Base-by-base conservation (phyloP, 208 protist genomes). In the Trypanosoma scelopori region DNA sequence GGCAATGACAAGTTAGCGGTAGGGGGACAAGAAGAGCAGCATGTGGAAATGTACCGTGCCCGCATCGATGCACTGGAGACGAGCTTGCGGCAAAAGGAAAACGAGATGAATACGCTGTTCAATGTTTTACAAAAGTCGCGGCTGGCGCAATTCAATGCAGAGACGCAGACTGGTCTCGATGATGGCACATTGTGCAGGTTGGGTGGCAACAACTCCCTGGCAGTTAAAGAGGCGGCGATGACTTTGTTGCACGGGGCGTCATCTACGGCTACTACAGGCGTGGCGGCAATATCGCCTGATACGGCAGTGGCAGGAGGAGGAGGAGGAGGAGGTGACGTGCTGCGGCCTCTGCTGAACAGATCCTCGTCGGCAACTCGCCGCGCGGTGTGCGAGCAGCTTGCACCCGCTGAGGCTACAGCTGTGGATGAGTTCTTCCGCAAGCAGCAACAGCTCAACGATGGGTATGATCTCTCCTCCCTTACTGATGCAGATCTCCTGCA, bases 31-130 rank as follows among this genome's bases (percentile, higher is more conserved):
- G 1, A 53, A 20, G 1, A 57, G 15, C 46, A 59, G 43, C 37
- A 56, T 3, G 23, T 82, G 47, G 56, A 82, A 0, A 65, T 69
- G 20, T 84, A 78, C 55, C 76, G 76, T 30, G 65, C 66, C 15
- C 79, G 91, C 55, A 68, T 93, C 18, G 55, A 79, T 13, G 62
- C 76, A 41, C 75, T 98, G 25, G 78, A 84, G 58, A 39, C 86
- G 3, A 92, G 82, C 46, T 71, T 98, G 15, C 80, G 95, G 72
- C 89, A 96, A 59, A 94, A 95, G 25, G 92, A 98, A 56, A 96
- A 96, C 64, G 94, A 98, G 67, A 79, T 96, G 71, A 89, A 89
- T 59, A 86, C 92, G 71, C 71, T 98, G 5, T 78, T 98, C 49
- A 77, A 82, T 41, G 85, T 96, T 58, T 43, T 97, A n/a, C 79